Evolutionary conservation across 805 yeast species (phyloP).

Genomic region (Yarrowia sp.): DNA sequence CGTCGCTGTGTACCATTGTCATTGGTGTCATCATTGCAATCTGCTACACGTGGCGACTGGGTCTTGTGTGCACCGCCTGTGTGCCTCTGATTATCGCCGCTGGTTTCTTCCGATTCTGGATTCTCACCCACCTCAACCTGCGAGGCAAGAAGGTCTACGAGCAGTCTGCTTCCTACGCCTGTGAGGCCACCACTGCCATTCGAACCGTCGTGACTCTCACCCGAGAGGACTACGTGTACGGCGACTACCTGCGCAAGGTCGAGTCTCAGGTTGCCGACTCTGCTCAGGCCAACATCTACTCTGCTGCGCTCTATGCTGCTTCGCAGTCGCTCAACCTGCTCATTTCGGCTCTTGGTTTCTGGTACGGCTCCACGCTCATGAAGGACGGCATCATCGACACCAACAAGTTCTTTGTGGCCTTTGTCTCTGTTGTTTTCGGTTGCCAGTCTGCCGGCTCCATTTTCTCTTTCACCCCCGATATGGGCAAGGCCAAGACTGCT

Average conservation of each 20-base stretch:
- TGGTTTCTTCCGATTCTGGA: slow-evolving; percentile 42
- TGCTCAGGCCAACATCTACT: slow-evolving; percentile 33
- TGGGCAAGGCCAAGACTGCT: slow-evolving; percentile 45
- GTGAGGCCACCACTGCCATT: slow-evolving; percentile 43
- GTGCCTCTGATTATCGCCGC: slow-evolving; percentile 43
- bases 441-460: slow-evolving; percentile 45
- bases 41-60: slow-evolving; percentile 43
- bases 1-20: slow-evolving; percentile 41
- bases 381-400: slow-evolving; percentile 37
- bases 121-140: slow-evolving; percentile 39
- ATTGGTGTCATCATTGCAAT: slow-evolving; percentile 44
- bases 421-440: slow-evolving; percentile 43
- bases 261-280: slow-evolving; percentile 38
- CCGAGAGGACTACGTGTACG: slow-evolving; percentile 42
- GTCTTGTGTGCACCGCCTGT: slow-evolving; percentile 43
- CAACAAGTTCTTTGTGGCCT: slow-evolving; percentile 43
- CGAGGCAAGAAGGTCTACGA: slow-evolving; percentile 43
- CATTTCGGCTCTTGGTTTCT: slow-evolving; percentile 44
- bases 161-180: slow-evolving; percentile 43
- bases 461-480: slow-evolving; percentile 45
- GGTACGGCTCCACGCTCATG: slow-evolving; percentile 45
- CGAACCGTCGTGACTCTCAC: slow-evolving; percentile 45
- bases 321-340: slow-evolving; percentile 44
- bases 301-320: slow-evolving; percentile 42
- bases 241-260: slow-evolving; percentile 36